Conservation (phyloP, 148 eudicot genomes). For the Fagopyrum homotropicum region DNA sequence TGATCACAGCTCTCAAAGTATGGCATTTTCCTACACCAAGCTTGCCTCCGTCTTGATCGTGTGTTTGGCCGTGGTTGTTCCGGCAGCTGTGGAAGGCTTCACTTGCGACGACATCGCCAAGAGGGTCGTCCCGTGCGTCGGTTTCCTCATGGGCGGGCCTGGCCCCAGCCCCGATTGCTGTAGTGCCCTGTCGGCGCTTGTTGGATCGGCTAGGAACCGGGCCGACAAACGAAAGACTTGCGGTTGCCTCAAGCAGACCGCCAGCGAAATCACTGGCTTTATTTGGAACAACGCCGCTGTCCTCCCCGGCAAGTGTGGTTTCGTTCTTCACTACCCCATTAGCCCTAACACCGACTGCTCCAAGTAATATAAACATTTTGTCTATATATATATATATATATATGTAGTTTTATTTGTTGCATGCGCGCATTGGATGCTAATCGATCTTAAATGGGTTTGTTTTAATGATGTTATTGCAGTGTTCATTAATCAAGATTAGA, state of each 20-base stretch:
- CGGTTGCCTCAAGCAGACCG: slow-evolving; percentile 21
- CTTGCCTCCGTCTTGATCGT: background rate
- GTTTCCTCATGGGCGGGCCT: slow-evolving; percentile 9
- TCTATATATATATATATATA: background rate
- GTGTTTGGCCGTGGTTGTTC: background rate
- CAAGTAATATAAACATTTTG: background rate
- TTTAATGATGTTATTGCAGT: background rate
- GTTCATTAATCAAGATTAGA: background rate
- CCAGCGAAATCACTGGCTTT: background rate
- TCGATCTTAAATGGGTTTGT: too few species aligned
- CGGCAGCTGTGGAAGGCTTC: slow-evolving; percentile 9
- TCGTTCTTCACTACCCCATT: slow-evolving; percentile 7
- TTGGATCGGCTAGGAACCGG: slow-evolving; percentile 16
- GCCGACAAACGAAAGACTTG: slow-evolving; percentile 27
- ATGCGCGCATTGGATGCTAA: too few species aligned
- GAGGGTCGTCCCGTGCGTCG: slow-evolving; percentile 19
- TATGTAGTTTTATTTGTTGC: background rate
- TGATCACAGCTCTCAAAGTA: background rate
- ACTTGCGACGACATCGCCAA: slow-evolving; percentile 19
- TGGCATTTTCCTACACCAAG: slow-evolving; percentile 4
- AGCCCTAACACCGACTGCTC: slow-evolving; percentile 14
- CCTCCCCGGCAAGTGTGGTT: slow-evolving; percentile 15
- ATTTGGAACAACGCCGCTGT: background rate
- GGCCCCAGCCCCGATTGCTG: slow-evolving; percentile 17
- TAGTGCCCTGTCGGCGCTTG: slow-evolving; percentile 14